A percentile compares a stretch with the other conserved stretches of the same genome.
These are phyloP conservation scores for Escallonia rubra DNA, from an alignment of 129 eudicot species.

Conservation along the genomic window DNA sequence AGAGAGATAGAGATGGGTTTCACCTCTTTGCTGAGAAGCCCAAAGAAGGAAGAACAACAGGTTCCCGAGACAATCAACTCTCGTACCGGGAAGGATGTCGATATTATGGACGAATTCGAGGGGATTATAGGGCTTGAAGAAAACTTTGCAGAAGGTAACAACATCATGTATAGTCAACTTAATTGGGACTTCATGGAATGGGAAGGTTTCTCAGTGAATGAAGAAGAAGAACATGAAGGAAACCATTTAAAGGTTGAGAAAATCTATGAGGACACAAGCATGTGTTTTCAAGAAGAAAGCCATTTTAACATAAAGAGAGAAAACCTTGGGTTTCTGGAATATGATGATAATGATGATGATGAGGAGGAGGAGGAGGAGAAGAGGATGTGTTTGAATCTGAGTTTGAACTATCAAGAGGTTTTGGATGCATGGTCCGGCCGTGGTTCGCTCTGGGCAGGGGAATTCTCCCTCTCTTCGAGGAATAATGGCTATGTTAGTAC, in stretches of 20 bases:
- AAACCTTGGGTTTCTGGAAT: neutral
- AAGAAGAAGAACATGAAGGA: neutral
- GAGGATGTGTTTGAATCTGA: neutral
- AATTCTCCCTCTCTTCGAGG: neutral
- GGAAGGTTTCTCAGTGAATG: neutral
- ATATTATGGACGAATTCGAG: neutral
- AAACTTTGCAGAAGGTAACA: neutral
- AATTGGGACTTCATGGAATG: conserved; percentile 2
- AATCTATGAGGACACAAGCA: neutral
- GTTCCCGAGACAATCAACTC: neutral
- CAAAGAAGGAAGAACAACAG: neutral
- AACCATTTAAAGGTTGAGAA: neutral
- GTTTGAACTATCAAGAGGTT: conserved; percentile 1
- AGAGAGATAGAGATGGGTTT: neutral
- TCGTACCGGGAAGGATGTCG: neutral
- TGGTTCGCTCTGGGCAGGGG: neutral
- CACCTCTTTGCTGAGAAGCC: neutral
- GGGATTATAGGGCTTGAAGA: neutral
- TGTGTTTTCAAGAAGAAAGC: neutral
- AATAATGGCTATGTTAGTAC: conserved; percentile 3
- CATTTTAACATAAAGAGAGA: neutral
- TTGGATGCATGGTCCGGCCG: no score
- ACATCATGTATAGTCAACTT: neutral
- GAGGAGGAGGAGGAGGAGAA: neutral
- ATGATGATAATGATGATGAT: neutral